Evolutionary conservation across 345 rosid genomes (phyloP).

Genomic region (Psidium friedrichsthalianum): DNA sequence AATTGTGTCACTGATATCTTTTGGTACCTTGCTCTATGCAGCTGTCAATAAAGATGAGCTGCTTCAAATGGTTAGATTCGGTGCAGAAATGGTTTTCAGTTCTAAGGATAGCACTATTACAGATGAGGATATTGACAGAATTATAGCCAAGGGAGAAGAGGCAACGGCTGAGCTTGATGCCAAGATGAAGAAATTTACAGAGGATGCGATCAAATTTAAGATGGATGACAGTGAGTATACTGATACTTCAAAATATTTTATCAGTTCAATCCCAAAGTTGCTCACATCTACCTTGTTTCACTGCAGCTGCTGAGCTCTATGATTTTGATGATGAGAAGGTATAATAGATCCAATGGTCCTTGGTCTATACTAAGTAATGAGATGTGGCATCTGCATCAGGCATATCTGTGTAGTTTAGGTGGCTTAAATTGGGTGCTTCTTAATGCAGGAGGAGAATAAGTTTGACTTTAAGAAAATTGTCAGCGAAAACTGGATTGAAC

Average conservation of each 20-base stretch:
- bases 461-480: constrained; percentile 90
- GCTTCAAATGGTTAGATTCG: constrained; percentile 99
- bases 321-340: constrained; percentile 94
- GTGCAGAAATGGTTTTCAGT: constrained; percentile 99
- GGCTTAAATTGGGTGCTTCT: not conserved
- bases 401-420: not conserved
- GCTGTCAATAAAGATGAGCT: constrained; percentile 99
- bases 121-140: constrained; percentile 96
- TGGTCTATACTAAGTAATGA: not conserved
- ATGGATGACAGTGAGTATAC: constrained; percentile 83
- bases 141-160: constrained; percentile 96
- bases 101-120: constrained; percentile 97
- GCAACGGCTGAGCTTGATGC: constrained; percentile 98
- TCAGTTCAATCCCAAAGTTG: not conserved
- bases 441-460: constrained; percentile 74
- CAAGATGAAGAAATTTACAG: constrained; percentile 96
- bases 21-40: constrained; percentile 13
- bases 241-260: not conserved
- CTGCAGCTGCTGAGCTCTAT: constrained; percentile 82
- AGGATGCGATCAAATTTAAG: constrained; percentile 94
- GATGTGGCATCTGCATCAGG: constrained; percentile 2
- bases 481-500: constrained; percentile 96
- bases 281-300: not conserved
- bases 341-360: not conserved
- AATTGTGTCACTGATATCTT: not conserved